Conservation (phyloP, 495 filamentous ascomycete genomes). For the Talaromyces thailandensis region DNA sequence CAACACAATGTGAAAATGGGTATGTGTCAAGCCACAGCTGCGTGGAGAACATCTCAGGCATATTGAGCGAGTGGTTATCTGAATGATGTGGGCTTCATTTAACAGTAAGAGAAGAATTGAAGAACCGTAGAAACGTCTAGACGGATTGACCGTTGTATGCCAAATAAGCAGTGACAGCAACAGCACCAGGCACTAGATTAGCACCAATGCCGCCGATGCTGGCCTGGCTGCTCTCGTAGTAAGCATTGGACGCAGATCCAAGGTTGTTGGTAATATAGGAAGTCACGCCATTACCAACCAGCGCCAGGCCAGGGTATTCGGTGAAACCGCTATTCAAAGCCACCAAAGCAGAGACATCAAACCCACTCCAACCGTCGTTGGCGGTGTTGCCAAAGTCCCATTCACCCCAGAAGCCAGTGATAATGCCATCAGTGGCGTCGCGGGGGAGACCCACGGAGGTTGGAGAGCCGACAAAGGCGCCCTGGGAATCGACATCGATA, state of each 20-base stretch:
- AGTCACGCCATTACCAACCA: slow-evolving; percentile 20
- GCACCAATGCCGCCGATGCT: slow-evolving; percentile 30
- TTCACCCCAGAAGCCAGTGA: slow-evolving; percentile 28
- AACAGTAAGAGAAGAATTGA: background rate
- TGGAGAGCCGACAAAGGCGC: slow-evolving; percentile 19
- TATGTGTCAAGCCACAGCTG: background rate
- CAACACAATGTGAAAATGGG: background rate
- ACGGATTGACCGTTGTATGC: slow-evolving; percentile 15
- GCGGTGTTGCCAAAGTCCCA: slow-evolving; percentile 27
- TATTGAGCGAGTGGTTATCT: background rate
- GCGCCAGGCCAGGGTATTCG: slow-evolving; percentile 3
- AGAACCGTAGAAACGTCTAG: background rate
- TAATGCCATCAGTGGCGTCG: slow-evolving; percentile 6
- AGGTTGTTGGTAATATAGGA: slow-evolving; percentile 24
- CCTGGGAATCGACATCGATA: slow-evolving; percentile 35
- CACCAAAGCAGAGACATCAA: slow-evolving; percentile 30
- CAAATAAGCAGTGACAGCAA: slow-evolving; percentile 20
- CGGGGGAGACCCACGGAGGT: slow-evolving; percentile 5
- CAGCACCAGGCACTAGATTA: slow-evolving; percentile 20
- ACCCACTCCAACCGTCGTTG: slow-evolving; percentile 31
- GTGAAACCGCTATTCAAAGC: slow-evolving; percentile 23
- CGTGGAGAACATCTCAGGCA: background rate
- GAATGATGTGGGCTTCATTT: background rate
- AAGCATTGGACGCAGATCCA: slow-evolving; percentile 24
- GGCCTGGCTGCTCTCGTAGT: slow-evolving; percentile 20